These are phyloP conservation scores for Marasmius tenuissimus DNA, from an alignment of 1,284 basidiomycete species.

Conservation along the genomic window DNA sequence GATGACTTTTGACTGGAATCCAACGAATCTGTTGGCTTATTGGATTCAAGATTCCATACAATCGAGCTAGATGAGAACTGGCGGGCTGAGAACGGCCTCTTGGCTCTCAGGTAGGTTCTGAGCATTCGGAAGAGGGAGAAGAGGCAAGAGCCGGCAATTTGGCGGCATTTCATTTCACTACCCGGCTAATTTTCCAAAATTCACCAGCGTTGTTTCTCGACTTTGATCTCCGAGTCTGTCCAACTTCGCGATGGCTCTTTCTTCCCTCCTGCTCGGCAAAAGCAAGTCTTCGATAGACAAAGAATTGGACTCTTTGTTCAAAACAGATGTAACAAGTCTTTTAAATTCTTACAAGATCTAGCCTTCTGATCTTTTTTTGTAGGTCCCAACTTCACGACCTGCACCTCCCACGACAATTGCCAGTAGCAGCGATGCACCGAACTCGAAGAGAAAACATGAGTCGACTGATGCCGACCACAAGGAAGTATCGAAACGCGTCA, in stretches of 20 bases:
- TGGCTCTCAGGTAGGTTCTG: constrained; percentile 4
- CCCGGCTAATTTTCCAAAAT: background rate
- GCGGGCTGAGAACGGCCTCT: background rate
- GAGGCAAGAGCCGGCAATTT: background rate
- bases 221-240: background rate
- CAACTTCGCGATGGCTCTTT: background rate
- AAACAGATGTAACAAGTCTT: background rate
- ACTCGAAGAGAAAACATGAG: background rate
- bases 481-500: background rate
- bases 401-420: background rate
- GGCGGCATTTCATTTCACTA: background rate
- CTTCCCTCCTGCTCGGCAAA: background rate
- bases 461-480: background rate
- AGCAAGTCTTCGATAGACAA: background rate
- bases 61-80: constrained; percentile 2
- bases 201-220: background rate
- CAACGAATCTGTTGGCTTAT: background rate
- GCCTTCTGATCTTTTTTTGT: background rate
- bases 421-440: background rate
- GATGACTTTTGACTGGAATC: background rate
- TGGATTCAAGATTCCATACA: background rate
- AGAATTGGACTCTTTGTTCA: background rate
- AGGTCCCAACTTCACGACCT: background rate
- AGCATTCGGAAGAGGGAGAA: constrained; percentile 3
- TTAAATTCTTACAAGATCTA: background rate